A percentile compares a stretch with the other conserved stretches of the same genome.
Conservation (phyloP, 768 basidiomycete species). For the Boletus pseudopeckii region DNA sequence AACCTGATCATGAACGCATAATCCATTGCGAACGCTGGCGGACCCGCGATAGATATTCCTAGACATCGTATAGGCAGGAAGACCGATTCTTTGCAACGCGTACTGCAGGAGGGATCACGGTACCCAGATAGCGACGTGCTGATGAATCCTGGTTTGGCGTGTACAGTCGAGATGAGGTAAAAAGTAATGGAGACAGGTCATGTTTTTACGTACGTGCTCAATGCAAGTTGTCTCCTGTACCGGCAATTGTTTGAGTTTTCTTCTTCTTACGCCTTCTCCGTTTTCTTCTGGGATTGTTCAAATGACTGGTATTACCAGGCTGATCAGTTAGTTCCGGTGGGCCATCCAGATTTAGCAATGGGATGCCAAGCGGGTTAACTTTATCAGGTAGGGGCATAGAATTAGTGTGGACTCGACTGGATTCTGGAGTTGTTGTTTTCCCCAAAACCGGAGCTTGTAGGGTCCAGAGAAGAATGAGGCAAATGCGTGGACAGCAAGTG, state of each 20-base stretch:
- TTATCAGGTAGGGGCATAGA: slow-evolving; percentile 7
- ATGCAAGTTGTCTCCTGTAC: slow-evolving; percentile 15
- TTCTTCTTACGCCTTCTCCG: slow-evolving; percentile 53
- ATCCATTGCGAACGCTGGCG: neutral
- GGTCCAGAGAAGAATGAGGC: slow-evolving; percentile 12
- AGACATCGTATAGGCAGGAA: neutral
- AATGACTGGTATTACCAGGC: slow-evolving; percentile 13
- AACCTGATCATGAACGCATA: neutral
- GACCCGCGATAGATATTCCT: neutral
- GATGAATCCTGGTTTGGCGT: neutral
- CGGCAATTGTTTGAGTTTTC: slow-evolving; percentile 36
- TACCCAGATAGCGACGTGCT: no score
- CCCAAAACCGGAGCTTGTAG: slow-evolving; percentile 17
- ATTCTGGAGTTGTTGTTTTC: neutral
- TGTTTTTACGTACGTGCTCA: slow-evolving; percentile 17
- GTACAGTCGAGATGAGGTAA: neutral
- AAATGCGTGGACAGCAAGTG: slow-evolving; percentile 5
- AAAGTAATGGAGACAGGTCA: neutral
- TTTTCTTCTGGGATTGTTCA: slow-evolving; percentile 47
- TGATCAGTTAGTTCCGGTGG: slow-evolving; percentile 33
- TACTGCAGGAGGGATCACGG: neutral
- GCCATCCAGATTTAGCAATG: slow-evolving; percentile 56
- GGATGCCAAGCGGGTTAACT: slow-evolving; percentile 25
- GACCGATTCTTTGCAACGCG: neutral
- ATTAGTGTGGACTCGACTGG: slow-evolving; percentile 3